phyloP scores from a whole-genome alignment of 2,329 filamentous ascomycete genomes.

The Calonectria hawksworthii region DNA sequence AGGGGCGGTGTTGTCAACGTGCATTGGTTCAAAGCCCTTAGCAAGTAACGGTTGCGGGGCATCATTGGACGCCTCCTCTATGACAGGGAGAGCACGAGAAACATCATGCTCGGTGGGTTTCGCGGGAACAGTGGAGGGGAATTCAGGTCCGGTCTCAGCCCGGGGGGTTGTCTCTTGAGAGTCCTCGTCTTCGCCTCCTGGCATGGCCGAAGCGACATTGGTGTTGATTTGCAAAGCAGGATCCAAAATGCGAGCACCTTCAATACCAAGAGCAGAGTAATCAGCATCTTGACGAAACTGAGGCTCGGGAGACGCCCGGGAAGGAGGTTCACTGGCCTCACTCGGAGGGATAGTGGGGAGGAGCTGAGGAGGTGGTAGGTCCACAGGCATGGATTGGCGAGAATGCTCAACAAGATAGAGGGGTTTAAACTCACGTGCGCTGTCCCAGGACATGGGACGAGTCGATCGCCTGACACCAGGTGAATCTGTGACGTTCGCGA shows the following conservation, averaged over 20 bases:
- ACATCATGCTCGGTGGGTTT: conserved; percentile 5
- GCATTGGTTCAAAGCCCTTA: conserved; percentile 53
- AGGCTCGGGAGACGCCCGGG: conserved; percentile 51
- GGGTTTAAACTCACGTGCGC: conserved; percentile 80
- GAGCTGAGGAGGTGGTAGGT: conserved; percentile 61
- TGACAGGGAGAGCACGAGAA: conserved; percentile 4
- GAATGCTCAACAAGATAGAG: conserved; percentile 83
- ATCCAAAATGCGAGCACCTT: conserved; percentile 35
- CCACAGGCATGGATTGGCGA: conserved; percentile 54
- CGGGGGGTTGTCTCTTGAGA: conserved; percentile 80
- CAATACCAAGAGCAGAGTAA: conserved; percentile 43
- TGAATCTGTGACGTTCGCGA: conserved; percentile 51
- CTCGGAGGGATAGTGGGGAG: conserved; percentile 64
- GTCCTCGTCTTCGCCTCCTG: conserved; percentile 64
- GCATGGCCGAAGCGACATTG: conserved; percentile 45
- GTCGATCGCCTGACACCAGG: conserved; percentile 54
- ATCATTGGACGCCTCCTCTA: neutral
- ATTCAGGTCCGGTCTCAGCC: conserved; percentile 59
- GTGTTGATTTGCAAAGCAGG: conserved; percentile 59
- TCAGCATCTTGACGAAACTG: conserved; percentile 44
- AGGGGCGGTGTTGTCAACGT: conserved; percentile 57
- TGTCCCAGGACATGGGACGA: conserved; percentile 74
- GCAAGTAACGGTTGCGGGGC: neutral
- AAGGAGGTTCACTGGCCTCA: conserved; percentile 58
- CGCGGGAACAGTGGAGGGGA: conserved; percentile 35